Evolutionary conservation across 441 rosid genomes (phyloP).

Genomic region (Euphorbia schlechtendalii): DNA sequence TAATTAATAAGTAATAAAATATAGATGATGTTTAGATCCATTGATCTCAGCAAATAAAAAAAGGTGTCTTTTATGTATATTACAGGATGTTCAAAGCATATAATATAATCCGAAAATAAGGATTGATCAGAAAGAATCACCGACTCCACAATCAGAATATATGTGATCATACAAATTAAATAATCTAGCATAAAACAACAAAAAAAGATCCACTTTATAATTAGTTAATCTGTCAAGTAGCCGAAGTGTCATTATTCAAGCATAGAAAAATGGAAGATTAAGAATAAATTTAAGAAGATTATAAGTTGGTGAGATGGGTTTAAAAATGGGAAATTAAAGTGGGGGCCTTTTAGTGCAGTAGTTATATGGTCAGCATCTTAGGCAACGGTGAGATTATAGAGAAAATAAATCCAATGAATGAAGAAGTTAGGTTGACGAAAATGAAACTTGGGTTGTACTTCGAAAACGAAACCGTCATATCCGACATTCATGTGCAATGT

Average conservation of each 20-base stretch:
- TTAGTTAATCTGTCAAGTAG: not conserved
- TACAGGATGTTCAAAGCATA: too few relatives aligned
- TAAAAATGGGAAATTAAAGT: slow-evolving; percentile 12
- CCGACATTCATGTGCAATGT: not conserved
- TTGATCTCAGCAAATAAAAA: too few relatives aligned
- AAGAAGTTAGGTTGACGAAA: slow-evolving; percentile 49
- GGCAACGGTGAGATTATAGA: slow-evolving; percentile 39
- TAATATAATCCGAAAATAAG: too few relatives aligned
- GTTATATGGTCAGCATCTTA: slow-evolving; percentile 38
- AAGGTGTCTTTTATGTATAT: too few relatives aligned
- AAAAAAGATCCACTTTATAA: not conserved
- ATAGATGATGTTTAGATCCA: too few relatives aligned
- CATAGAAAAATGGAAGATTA: slow-evolving; percentile 14
- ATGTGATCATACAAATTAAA: too few relatives aligned
- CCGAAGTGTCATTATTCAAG: slow-evolving; percentile 14
- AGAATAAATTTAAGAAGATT: not conserved
- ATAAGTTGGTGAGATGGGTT: slow-evolving; percentile 30
- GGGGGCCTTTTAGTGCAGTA: slow-evolving; percentile 19
- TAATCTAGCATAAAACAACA: slow-evolving; percentile 17
- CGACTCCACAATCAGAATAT: too few relatives aligned
- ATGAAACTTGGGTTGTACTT: slow-evolving; percentile 39
- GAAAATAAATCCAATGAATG: slow-evolving; percentile 28
- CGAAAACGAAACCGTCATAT: slow-evolving; percentile 14
- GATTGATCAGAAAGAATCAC: too few relatives aligned
- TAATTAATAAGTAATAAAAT: too few relatives aligned